These are phyloP conservation scores for Dichotomopilus funicola DNA, from an alignment of 2,329 filamentous ascomycete species.

Conservation along the genomic window DNA sequence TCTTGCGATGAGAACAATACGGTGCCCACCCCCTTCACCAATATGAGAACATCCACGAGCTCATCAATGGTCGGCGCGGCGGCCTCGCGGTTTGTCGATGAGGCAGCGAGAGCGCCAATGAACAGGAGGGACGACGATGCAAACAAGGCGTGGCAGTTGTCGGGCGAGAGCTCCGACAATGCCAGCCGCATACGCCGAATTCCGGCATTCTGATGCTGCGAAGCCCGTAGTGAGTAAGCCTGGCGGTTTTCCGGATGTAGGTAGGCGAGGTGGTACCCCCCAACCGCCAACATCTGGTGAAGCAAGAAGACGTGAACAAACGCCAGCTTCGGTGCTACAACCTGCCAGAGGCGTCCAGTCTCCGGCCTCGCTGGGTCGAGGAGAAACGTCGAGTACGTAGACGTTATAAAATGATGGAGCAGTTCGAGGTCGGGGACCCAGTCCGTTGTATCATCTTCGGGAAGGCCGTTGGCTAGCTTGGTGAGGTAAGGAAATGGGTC, in stretches of 20 bases:
- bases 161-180: slow-evolving; percentile 15
- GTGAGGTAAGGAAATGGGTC: slow-evolving; percentile 20
- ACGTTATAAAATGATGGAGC: slow-evolving; percentile 32
- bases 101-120: slow-evolving; percentile 17
- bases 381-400: slow-evolving; percentile 18
- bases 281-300: slow-evolving; percentile 22
- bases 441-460: slow-evolving; percentile 11
- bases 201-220: slow-evolving; percentile 21
- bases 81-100: neutral
- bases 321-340: slow-evolving; percentile 17
- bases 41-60: slow-evolving; percentile 18
- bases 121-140: slow-evolving; percentile 20
- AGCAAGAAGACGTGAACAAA: slow-evolving; percentile 22
- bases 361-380: neutral
- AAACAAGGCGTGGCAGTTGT: slow-evolving; percentile 23
- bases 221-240: slow-evolving; percentile 17
- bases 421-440: slow-evolving; percentile 33
- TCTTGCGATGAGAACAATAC: slow-evolving; percentile 16
- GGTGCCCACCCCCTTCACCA: slow-evolving; percentile 21
- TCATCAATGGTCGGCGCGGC: slow-evolving; percentile 14
- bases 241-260: slow-evolving; percentile 13
- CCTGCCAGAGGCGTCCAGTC: slow-evolving; percentile 13
- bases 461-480: slow-evolving; percentile 14
- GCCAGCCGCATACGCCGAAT: slow-evolving; percentile 20
- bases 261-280: slow-evolving; percentile 21